Percentiles rank a stretch among this genome's conserved stretches.
Conservation (phyloP, 2,329 filamentous ascomycete genomes). For the Phialocephala subalpina region DNA sequence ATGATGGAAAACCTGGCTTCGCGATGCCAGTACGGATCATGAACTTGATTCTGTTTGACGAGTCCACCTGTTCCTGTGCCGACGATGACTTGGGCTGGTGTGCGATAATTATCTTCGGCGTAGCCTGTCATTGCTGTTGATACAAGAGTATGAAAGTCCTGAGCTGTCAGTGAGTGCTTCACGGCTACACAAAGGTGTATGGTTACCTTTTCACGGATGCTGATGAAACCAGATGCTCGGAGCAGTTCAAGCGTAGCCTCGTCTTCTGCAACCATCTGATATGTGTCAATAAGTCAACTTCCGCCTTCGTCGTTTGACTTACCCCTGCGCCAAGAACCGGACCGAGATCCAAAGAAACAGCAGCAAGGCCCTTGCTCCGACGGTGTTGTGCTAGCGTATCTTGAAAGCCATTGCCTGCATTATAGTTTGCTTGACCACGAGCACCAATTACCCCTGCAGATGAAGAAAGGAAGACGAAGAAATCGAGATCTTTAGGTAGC, state of each 20-base stretch:
- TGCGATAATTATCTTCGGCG: constrained; percentile 34
- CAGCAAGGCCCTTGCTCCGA: constrained; percentile 22
- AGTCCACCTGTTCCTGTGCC: constrained; percentile 63
- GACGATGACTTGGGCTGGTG: constrained; percentile 58
- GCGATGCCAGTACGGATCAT: constrained; percentile 62
- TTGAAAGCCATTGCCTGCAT: constrained; percentile 44
- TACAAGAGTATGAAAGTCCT: constrained; percentile 47
- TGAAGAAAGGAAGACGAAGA: constrained; percentile 35
- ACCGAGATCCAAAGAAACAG: constrained; percentile 27
- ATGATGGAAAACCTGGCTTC: constrained; percentile 58
- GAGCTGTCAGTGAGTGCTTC: background rate
- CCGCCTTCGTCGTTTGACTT: background rate
- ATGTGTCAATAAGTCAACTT: background rate
- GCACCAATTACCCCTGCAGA: constrained; percentile 24
- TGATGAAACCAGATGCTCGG: constrained; percentile 60
- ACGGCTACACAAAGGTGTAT: background rate
- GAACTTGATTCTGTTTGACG: constrained; percentile 57
- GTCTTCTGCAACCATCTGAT: constrained; percentile 58
- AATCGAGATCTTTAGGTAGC: constrained; percentile 44
- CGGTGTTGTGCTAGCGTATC: constrained; percentile 31
- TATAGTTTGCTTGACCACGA: constrained; percentile 43
- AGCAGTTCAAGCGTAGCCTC: constrained; percentile 56
- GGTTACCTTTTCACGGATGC: constrained; percentile 48
- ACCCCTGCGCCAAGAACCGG: constrained; percentile 21
- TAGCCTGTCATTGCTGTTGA: constrained; percentile 53